These are phyloP conservation scores for Cytidiella melzeri DNA, from an alignment of 768 basidiomycete species.

Conservation along the genomic window DNA sequence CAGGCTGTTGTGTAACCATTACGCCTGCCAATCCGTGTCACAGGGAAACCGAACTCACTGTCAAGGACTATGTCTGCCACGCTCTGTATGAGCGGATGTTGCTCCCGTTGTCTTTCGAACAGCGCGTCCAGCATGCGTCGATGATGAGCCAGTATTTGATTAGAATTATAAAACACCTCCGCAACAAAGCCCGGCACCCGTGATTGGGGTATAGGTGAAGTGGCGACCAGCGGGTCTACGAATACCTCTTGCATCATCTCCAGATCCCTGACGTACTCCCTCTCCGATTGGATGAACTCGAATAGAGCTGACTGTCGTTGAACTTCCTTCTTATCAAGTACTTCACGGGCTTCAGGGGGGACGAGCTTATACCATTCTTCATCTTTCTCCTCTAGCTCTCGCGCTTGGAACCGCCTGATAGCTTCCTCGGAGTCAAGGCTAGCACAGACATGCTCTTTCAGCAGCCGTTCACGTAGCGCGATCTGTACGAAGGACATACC, in stretches of 20 bases:
- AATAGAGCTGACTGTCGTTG: slow-evolving; percentile 83
- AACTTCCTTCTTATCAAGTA: slow-evolving; percentile 71
- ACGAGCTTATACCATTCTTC: slow-evolving; percentile 83
- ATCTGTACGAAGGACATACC: slow-evolving; percentile 12
- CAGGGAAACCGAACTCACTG: slow-evolving; percentile 49
- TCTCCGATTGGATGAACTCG: slow-evolving; percentile 86
- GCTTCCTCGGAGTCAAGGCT: slow-evolving; percentile 62
- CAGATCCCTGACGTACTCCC: slow-evolving; percentile 82
- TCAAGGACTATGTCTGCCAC: slow-evolving; percentile 84
- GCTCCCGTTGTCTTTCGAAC: slow-evolving; percentile 76
- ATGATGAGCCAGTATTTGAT: slow-evolving; percentile 61
- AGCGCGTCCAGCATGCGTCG: slow-evolving; percentile 63
- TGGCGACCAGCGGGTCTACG: slow-evolving; percentile 53
- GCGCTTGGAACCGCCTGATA: slow-evolving; percentile 60
- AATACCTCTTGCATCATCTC: slow-evolving; percentile 68
- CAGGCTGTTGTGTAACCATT: slow-evolving; percentile 23
- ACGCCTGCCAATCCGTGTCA: too few species aligned
- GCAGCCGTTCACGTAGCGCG: background rate
- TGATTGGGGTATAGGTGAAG: slow-evolving; percentile 59
- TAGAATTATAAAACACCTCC: slow-evolving; percentile 82
- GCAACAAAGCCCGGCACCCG: slow-evolving; percentile 59
- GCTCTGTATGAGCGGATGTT: slow-evolving; percentile 77
- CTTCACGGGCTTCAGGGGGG: slow-evolving; percentile 60
- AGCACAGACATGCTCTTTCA: background rate
- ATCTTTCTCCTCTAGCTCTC: slow-evolving; percentile 57